Conservation (phyloP, 2,329 filamentous ascomycete species). For the Trichoderma endophyticum region DNA sequence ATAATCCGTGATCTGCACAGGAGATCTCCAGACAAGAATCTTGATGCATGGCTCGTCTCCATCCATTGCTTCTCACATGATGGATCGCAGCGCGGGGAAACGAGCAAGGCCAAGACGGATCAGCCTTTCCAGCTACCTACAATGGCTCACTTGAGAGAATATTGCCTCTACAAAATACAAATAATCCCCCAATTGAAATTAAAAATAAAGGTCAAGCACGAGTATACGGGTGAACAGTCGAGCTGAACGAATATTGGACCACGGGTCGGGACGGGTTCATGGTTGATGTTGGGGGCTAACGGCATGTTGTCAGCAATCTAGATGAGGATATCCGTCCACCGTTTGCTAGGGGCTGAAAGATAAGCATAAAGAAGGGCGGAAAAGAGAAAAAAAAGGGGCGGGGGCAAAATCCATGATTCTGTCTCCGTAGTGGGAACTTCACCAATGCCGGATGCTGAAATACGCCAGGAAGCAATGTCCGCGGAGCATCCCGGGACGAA, state of each 20-base stretch:
- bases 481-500: conserved; percentile 2
- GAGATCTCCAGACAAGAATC: neutral
- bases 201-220: neutral
- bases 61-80: neutral
- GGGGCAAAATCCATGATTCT: neutral
- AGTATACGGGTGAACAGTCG: neutral
- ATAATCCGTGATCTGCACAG: neutral
- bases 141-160: neutral
- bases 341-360: neutral
- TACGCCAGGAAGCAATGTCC: neutral
- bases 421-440: neutral
- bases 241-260: neutral
- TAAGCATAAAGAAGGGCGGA: conserved; percentile 11
- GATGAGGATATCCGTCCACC: neutral
- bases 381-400: neutral
- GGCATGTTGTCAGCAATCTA: neutral
- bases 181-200: neutral
- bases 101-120: neutral
- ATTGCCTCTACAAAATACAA: neutral
- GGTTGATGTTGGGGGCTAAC: neutral
- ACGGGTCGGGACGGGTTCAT: neutral
- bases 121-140: neutral
- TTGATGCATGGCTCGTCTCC: neutral
- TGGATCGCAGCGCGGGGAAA: conserved; percentile 4
- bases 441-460: neutral